These are phyloP conservation scores for Suhomyces kunorum DNA, from an alignment of 1,139 yeast species.

Conservation along the genomic window DNA sequence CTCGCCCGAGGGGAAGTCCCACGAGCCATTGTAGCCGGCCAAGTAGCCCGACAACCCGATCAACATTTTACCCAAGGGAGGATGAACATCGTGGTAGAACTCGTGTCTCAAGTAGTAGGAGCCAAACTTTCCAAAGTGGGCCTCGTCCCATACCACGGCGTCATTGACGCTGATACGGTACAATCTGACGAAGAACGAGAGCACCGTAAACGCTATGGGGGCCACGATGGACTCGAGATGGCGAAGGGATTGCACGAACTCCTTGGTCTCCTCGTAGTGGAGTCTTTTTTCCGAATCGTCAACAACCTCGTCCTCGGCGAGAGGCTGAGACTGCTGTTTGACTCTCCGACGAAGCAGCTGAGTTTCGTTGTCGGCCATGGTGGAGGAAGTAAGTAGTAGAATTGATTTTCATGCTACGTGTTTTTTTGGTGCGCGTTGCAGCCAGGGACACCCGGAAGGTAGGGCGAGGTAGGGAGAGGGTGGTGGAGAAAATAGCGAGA, in stretches of 20 bases:
- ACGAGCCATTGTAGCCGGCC: conserved; percentile 94
- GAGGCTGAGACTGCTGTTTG: conserved; percentile 14
- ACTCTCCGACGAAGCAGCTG: conserved; percentile 25
- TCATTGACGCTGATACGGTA: conserved; percentile 53
- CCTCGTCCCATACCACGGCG: conserved; percentile 66
- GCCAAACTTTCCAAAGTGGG: conserved; percentile 90
- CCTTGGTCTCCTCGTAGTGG: conserved; percentile 33
- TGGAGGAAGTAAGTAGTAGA: not conserved
- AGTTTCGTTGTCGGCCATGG: conserved; percentile 32
- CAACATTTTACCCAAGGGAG: conserved; percentile 96
- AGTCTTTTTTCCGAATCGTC: conserved; percentile 27
- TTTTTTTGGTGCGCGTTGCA: conserved; percentile 7
- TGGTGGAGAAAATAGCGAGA: not conserved
- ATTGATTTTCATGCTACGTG: conserved; percentile 6
- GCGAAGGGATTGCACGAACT: conserved; percentile 33
- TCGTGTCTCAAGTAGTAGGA: conserved; percentile 90
- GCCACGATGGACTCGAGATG: conserved; percentile 40
- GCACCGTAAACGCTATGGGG: conserved; percentile 50
- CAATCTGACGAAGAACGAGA: conserved; percentile 53
- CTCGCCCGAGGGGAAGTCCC: conserved; percentile 90
- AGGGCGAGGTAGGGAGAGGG: conserved; percentile 1
- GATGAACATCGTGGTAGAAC: conserved; percentile 97
- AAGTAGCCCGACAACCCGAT: conserved; percentile 92
- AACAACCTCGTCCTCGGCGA: conserved; percentile 11
- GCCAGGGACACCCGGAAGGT: not conserved